Evolutionary conservation across 148 eudicot genomes (phyloP).

Genomic region (Camellia granthamiana): DNA sequence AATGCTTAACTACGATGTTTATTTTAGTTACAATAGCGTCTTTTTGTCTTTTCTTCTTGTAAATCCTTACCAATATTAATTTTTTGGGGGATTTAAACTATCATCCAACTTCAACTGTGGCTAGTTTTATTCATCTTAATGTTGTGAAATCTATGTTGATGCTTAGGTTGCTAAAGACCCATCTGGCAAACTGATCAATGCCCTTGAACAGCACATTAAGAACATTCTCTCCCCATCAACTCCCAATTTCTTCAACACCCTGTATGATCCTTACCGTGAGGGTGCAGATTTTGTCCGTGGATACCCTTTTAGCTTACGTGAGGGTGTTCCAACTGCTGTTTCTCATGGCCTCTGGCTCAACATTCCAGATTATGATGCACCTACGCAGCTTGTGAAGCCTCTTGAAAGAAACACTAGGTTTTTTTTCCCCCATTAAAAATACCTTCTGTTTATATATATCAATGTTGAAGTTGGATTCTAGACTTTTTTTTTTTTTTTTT

Average conservation of each 20-base stretch:
- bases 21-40: background rate
- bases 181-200: constrained; percentile 57
- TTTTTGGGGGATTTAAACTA: background rate
- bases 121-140: background rate
- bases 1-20: background rate
- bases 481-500: background rate
- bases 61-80: background rate
- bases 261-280: constrained; percentile 58
- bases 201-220: constrained; percentile 59
- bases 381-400: constrained; percentile 73
- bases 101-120: background rate
- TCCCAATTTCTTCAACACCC: constrained; percentile 64
- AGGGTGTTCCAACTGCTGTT: constrained; percentile 63
- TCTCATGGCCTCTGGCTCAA: constrained; percentile 74
- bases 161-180: constrained; percentile 63
- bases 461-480: background rate
- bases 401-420: constrained; percentile 61
- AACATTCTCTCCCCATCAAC: constrained; percentile 60
- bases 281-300: constrained; percentile 76
- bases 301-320: constrained; percentile 58
- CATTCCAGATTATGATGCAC: constrained; percentile 71
- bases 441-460: background rate
- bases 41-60: background rate
- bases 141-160: background rate
- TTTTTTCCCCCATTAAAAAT: background rate